Conservation (phyloP, 441 rosid genomes). For the Adansonia madagascariensis region DNA sequence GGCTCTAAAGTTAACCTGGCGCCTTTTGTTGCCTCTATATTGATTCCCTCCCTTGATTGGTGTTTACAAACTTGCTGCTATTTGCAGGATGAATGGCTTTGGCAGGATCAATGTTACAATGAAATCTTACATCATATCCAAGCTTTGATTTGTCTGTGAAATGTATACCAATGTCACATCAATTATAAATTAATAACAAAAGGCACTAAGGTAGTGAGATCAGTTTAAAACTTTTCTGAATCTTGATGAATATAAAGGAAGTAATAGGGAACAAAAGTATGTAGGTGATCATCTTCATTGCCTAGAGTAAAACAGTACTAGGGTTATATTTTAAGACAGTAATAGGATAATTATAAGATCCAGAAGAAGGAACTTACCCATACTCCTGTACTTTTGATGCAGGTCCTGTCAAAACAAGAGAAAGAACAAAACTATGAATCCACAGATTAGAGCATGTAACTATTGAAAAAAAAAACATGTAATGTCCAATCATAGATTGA, state of each 20-base stretch:
- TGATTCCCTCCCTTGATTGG: slow-evolving; percentile 41
- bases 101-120: slow-evolving; percentile 30
- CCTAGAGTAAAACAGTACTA: not conserved
- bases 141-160: slow-evolving; percentile 65
- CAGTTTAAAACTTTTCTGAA: not conserved
- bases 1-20: slow-evolving; percentile 48
- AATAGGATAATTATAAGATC: not conserved
- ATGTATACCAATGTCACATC: slow-evolving; percentile 31
- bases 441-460: not conserved
- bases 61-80: slow-evolving; percentile 47
- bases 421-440: slow-evolving; percentile 25
- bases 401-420: slow-evolving; percentile 64
- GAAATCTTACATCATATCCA: slow-evolving; percentile 35
- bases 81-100: slow-evolving; percentile 46
- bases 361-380: slow-evolving; percentile 49
- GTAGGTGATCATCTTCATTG: not conserved
- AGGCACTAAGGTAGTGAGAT: not conserved
- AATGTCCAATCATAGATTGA: slow-evolving; percentile 9
- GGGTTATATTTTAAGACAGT: not conserved
- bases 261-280: slow-evolving; percentile 1
- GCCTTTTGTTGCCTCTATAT: slow-evolving; percentile 47
- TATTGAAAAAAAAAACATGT: slow-evolving; percentile 15
- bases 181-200: slow-evolving; percentile 26
- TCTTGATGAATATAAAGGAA: not conserved
- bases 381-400: slow-evolving; percentile 65